Percentiles rank a stretch among this genome's conserved stretches.
These are phyloP conservation scores for Citrus cavaleriei DNA, from an alignment of 345 rosid species.

Conservation along the genomic window DNA sequence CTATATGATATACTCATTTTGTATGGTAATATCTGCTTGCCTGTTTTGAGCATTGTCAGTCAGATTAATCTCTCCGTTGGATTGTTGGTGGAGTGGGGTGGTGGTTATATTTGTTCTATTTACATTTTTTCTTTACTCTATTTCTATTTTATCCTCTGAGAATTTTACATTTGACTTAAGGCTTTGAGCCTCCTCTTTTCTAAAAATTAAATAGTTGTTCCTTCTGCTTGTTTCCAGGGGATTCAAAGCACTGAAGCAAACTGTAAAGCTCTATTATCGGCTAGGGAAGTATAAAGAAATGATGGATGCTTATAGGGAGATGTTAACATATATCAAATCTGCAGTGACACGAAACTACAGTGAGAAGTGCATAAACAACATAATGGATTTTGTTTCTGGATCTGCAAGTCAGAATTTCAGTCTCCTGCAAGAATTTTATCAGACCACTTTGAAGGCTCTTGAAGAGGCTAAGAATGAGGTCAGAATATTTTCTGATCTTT, in stretches of 20 bases:
- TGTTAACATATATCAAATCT: slow-evolving; percentile 94
- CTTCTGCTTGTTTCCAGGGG: slow-evolving; percentile 56
- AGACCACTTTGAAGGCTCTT: slow-evolving; percentile 93
- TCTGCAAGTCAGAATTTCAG: slow-evolving; percentile 94
- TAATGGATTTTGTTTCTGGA: slow-evolving; percentile 99
- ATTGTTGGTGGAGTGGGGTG: neutral
- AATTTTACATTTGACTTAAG: neutral
- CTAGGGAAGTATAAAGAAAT: slow-evolving; percentile 81
- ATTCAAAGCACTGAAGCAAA: slow-evolving; percentile 95
- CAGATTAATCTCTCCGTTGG: neutral
- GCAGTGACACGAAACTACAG: slow-evolving; percentile 97
- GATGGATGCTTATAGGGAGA: slow-evolving; percentile 94
- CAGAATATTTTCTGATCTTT: neutral
- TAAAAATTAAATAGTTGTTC: neutral
- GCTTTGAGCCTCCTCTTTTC: neutral
- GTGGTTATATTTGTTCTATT: neutral
- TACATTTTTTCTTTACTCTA: neutral
- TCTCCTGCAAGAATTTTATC: slow-evolving; percentile 87
- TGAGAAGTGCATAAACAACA: slow-evolving; percentile 96
- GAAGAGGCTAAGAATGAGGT: slow-evolving; percentile 99
- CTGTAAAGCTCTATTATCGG: slow-evolving; percentile 94
- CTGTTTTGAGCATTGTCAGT: neutral
- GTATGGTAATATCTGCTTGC: neutral
- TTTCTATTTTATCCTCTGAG: neutral
- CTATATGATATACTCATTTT: neutral